Percentiles rank a stretch among this genome's conserved stretches.
These are phyloP conservation scores for Pythium rishiriense DNA, from an alignment of 352 stramenopile species.

Conservation along the genomic window DNA sequence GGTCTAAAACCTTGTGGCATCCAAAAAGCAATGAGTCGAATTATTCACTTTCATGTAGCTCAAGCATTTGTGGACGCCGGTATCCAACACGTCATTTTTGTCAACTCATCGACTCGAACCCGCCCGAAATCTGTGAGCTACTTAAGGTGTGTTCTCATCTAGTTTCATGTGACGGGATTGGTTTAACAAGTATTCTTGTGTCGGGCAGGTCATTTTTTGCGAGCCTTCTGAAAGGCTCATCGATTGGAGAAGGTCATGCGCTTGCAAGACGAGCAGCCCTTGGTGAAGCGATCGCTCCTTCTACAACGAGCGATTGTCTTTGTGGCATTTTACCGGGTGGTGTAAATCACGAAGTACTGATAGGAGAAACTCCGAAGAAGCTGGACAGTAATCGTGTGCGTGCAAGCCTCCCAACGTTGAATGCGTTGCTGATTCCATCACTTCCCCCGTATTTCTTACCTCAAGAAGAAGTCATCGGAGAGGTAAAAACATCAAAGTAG, in stretches of 20 bases:
- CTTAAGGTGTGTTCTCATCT: slow-evolving; percentile 36
- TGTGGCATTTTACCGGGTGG: slow-evolving; percentile 28
- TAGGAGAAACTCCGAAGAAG: slow-evolving; percentile 23
- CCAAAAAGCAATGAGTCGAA: neutral
- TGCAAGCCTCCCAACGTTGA: slow-evolving; percentile 37
- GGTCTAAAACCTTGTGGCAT: neutral
- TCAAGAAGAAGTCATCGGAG: slow-evolving; percentile 42
- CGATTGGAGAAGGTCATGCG: slow-evolving; percentile 32
- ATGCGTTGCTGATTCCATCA: slow-evolving; percentile 54
- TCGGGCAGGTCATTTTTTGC: slow-evolving; percentile 43
- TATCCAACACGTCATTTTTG: slow-evolving; percentile 51
- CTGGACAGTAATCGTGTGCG: slow-evolving; percentile 7
- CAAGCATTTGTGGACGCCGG: slow-evolving; percentile 52
- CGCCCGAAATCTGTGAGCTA: slow-evolving; percentile 44
- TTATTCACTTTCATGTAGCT: slow-evolving; percentile 25
- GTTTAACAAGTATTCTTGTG: too few species aligned
- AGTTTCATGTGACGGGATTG: too few species aligned
- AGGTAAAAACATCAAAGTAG: slow-evolving; percentile 34
- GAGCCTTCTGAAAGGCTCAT: slow-evolving; percentile 41
- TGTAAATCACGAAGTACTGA: slow-evolving; percentile 24
- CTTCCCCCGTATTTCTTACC: slow-evolving; percentile 55
- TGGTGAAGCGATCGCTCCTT: neutral
- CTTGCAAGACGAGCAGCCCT: slow-evolving; percentile 17
- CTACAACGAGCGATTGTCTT: slow-evolving; percentile 14
- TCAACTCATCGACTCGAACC: slow-evolving; percentile 46